Percentiles rank a stretch among this genome's conserved stretches.
Evolutionary conservation across 805 yeast species (phyloP).

Genomic region (Nematodospora valgi): DNA sequence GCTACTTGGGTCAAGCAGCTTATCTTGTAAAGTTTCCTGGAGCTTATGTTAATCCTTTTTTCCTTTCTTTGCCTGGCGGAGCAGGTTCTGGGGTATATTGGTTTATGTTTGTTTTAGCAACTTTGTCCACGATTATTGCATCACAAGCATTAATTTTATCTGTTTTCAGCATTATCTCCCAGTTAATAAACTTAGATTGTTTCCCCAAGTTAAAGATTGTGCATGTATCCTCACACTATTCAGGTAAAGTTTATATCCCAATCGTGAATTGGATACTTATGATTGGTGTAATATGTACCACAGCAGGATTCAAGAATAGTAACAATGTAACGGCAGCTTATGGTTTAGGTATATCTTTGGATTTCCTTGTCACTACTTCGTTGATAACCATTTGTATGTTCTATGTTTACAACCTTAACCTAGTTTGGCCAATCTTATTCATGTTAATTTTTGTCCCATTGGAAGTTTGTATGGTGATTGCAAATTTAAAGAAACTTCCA

Average conservation of each 20-base stretch:
- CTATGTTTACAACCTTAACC: slow-evolving; percentile 40
- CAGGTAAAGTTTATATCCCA: slow-evolving; percentile 55
- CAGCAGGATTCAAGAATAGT: slow-evolving; percentile 51
- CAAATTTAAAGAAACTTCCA: slow-evolving; percentile 50
- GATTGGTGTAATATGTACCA: slow-evolving; percentile 48
- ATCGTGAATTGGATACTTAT: slow-evolving; percentile 47
- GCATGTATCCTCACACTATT: slow-evolving; percentile 42
- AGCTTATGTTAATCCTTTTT: slow-evolving; percentile 42
- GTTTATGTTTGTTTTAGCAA: slow-evolving; percentile 50
- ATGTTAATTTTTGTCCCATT: slow-evolving; percentile 42
- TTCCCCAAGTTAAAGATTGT: slow-evolving; percentile 47
- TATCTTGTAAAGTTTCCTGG: slow-evolving; percentile 40
- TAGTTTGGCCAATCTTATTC: slow-evolving; percentile 32
- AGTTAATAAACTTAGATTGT: slow-evolving; percentile 51
- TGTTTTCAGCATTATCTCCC: slow-evolving; percentile 50
- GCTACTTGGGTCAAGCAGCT: slow-evolving; percentile 60
- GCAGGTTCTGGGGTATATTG: slow-evolving; percentile 43
- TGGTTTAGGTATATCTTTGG: slow-evolving; percentile 57
- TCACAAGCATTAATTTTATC: slow-evolving; percentile 59
- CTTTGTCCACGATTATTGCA: slow-evolving; percentile 55
- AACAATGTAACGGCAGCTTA: slow-evolving; percentile 56
- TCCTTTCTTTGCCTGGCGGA: slow-evolving; percentile 50
- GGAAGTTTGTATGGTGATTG: slow-evolving; percentile 43
- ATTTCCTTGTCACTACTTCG: slow-evolving; percentile 49
- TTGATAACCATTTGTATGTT: slow-evolving; percentile 43